phyloP scores from a whole-genome alignment of 495 filamentous ascomycete species.

The Haplographium delicatum region DNA sequence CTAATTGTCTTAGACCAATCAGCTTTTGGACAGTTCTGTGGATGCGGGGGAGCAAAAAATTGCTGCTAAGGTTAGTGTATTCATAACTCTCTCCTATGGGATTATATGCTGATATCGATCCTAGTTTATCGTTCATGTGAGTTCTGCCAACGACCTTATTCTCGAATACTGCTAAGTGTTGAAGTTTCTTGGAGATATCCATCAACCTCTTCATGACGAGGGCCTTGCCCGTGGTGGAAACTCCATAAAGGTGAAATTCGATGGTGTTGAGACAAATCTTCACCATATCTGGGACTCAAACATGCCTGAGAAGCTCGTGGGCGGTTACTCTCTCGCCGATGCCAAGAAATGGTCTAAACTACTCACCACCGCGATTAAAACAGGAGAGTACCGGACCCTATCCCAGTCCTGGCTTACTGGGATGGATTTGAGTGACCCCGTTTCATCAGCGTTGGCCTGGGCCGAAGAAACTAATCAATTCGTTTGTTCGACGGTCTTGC shows the following conservation, averaged over 20 bases:
- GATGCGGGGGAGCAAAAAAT: not conserved
- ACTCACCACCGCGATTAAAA: conserved; percentile 38
- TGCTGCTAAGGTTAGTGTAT: conserved; percentile 22
- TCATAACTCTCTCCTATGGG: not conserved
- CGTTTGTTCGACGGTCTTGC: conserved; percentile 57
- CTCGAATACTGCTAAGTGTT: not conserved
- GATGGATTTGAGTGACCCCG: conserved; percentile 41
- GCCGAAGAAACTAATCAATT: conserved; percentile 54
- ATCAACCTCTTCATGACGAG: conserved; percentile 61
- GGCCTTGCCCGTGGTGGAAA: conserved; percentile 53
- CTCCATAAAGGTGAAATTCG: conserved; percentile 51
- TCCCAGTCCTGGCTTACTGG: conserved; percentile 43
- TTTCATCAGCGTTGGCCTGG: conserved; percentile 51
- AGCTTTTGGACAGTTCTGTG: conserved; percentile 13
- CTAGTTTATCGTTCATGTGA: conserved; percentile 26
- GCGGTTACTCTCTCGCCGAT: conserved; percentile 34
- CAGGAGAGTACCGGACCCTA: conserved; percentile 40
- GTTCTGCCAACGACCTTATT: not conserved
- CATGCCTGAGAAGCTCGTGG: conserved; percentile 53
- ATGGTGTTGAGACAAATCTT: conserved; percentile 50
- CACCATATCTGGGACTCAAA: conserved; percentile 61
- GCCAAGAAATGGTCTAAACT: conserved; percentile 34
- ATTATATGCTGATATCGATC: not conserved
- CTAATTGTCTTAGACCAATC: conserved; percentile 10
- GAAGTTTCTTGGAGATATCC: conserved; percentile 39